phyloP scores from a whole-genome alignment of 345 rosid genomes.

The Rhizophora apiculata region DNA sequence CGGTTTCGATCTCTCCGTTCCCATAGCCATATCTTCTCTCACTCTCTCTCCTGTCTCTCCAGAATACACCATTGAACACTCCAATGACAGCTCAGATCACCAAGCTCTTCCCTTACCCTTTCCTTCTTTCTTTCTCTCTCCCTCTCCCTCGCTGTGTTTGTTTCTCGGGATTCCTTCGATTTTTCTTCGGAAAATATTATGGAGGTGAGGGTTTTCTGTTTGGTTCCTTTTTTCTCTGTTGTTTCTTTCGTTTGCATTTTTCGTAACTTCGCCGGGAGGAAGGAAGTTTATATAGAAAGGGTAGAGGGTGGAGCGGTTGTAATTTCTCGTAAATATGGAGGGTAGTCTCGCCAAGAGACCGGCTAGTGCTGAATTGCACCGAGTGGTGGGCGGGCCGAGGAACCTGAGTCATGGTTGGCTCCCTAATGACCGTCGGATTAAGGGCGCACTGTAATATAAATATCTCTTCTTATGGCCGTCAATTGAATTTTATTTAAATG shows the following conservation, averaged over 20 bases:
- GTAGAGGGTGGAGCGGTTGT: constrained; percentile 7
- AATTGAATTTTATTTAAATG: neutral
- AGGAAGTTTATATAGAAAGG: constrained; percentile 11
- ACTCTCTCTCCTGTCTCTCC: constrained; percentile 6
- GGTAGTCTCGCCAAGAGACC: neutral
- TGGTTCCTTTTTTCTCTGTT: neutral
- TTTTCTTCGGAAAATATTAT: constrained; percentile 9
- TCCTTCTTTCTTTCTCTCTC: neutral
- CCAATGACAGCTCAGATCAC: constrained; percentile 13
- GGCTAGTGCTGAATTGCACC: too few relatives aligned
- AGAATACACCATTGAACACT: constrained; percentile 22
- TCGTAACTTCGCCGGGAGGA: constrained; percentile 25
- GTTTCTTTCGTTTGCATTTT: neutral
- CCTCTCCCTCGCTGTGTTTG: neutral
- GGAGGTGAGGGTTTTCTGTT: neutral
- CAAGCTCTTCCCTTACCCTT: too few relatives aligned
- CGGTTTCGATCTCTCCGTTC: constrained; percentile 26
- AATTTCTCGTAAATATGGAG: constrained; percentile 1
- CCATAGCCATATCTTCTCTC: constrained; percentile 16
- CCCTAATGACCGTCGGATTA: constrained; percentile 23
- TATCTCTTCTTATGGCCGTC: constrained; percentile 8
- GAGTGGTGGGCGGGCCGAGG: too few relatives aligned
- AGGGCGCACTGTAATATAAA: too few relatives aligned
- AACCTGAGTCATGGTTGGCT: constrained; percentile 5
- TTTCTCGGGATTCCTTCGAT: constrained; percentile 5